Conservation (phyloP, 2,329 filamentous ascomycete species). For the Fusarium abutilonis region DNA sequence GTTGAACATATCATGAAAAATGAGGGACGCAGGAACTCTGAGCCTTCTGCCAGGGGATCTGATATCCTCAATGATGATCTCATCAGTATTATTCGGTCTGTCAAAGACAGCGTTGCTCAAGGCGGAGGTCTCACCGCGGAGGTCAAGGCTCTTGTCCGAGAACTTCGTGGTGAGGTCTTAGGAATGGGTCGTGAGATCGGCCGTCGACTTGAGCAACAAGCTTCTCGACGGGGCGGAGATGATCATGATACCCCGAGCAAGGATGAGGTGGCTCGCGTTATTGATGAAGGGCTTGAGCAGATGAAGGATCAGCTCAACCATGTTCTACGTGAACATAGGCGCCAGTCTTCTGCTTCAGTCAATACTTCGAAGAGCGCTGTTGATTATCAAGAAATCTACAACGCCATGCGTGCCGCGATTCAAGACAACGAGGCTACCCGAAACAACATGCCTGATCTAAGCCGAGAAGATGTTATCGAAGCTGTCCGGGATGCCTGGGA, state of each 20-base stretch:
- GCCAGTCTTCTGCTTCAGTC: slow-evolving; percentile 71
- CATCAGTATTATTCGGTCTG: slow-evolving; percentile 80
- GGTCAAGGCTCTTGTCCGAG: slow-evolving; percentile 88
- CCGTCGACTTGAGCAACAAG: slow-evolving; percentile 78
- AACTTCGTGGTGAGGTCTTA: slow-evolving; percentile 89
- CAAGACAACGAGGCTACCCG: slow-evolving; percentile 65
- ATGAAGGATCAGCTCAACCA: slow-evolving; percentile 86
- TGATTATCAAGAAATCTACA: slow-evolving; percentile 87
- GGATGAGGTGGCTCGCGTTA: slow-evolving; percentile 77
- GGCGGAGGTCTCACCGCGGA: slow-evolving; percentile 90
- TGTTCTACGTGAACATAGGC: slow-evolving; percentile 78
- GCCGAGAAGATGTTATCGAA: slow-evolving; percentile 84
- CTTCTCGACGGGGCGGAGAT: slow-evolving; percentile 57
- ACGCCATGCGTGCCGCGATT: slow-evolving; percentile 80
- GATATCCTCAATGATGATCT: slow-evolving; percentile 80
- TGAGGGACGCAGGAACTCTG: slow-evolving; percentile 57
- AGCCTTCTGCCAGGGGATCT: slow-evolving; percentile 53
- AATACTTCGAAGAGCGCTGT: slow-evolving; percentile 69
- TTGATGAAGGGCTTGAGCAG: slow-evolving; percentile 82
- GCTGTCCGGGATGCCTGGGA: slow-evolving; percentile 93
- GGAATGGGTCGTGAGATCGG: slow-evolving; percentile 94
- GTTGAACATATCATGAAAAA: slow-evolving; percentile 59
- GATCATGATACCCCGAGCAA: slow-evolving; percentile 65
- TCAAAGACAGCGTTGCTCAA: slow-evolving; percentile 91
- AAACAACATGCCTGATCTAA: slow-evolving; percentile 59